These are phyloP conservation scores for Saccharomycopsis schoenii DNA, from an alignment of 805 yeast species.

Conservation along the genomic window DNA sequence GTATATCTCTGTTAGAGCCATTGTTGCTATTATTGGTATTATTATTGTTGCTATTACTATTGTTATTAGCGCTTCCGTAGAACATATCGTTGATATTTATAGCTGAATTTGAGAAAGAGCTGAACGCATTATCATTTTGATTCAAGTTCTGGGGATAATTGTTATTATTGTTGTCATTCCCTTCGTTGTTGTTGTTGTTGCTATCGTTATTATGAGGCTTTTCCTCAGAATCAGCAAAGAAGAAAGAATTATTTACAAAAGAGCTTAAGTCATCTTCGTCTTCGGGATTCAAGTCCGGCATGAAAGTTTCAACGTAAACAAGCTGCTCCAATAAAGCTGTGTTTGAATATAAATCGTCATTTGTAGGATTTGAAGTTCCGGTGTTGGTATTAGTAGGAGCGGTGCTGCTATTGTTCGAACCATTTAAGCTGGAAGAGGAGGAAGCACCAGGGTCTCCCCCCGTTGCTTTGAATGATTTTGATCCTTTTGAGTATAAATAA, in stretches of 20 bases:
- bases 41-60: background rate
- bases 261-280: conserved; percentile 60
- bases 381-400: background rate
- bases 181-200: conserved; percentile 9
- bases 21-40: conserved; percentile 18
- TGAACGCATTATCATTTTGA: background rate
- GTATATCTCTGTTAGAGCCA: conserved; percentile 7
- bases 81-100: background rate
- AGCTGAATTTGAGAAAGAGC: background rate
- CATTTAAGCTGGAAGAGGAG: background rate
- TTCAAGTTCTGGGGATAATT: background rate
- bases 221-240: conserved; percentile 68
- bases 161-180: background rate
- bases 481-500: background rate
- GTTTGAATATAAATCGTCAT: conserved; percentile 13
- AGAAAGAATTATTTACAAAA: conserved; percentile 72
- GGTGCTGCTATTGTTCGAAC: background rate
- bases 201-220: conserved; percentile 34
- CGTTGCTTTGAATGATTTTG: background rate
- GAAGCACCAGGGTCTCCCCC: background rate
- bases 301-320: conserved; percentile 70
- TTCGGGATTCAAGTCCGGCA: conserved; percentile 39
- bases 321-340: conserved; percentile 55
- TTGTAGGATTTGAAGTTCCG: background rate
- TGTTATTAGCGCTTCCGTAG: conserved; percentile 5